Evolutionary conservation across 768 basidiomycete genomes (phyloP).

Genomic region (Artomyces pyxidatus): DNA sequence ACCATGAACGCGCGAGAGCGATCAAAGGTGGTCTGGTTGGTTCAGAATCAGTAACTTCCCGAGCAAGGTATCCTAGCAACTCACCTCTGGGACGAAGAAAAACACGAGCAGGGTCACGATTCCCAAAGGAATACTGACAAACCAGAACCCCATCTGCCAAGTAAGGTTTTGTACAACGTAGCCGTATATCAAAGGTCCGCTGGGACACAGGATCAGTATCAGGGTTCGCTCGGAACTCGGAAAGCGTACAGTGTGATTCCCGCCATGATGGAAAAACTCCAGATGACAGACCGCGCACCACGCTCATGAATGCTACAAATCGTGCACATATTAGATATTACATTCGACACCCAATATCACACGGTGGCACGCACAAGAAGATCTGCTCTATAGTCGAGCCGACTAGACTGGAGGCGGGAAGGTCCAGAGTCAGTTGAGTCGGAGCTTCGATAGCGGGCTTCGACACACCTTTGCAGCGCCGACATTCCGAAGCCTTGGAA

Average conservation of each 20-base stretch:
- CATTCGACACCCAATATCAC: not conserved
- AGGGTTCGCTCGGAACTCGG: not conserved
- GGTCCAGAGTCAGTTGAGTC: too few species aligned
- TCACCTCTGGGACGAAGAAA: slow-evolving; percentile 37
- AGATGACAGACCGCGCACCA: slow-evolving; percentile 34
- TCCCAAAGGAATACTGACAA: slow-evolving; percentile 36
- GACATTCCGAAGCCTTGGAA: slow-evolving; percentile 43
- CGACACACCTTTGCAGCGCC: slow-evolving; percentile 33
- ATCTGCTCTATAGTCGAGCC: slow-evolving; percentile 38
- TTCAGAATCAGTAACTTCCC: not conserved
- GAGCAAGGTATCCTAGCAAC: not conserved
- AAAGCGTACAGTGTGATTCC: slow-evolving; percentile 32
- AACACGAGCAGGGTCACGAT: slow-evolving; percentile 30
- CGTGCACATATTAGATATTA: not conserved
- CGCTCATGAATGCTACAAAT: slow-evolving; percentile 36
- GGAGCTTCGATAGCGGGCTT: too few species aligned
- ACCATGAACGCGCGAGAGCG: slow-evolving; percentile 6
- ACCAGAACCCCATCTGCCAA: slow-evolving; percentile 41
- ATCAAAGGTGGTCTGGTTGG: slow-evolving; percentile 27
- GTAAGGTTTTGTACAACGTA: slow-evolving; percentile 36
- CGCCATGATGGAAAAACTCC: slow-evolving; percentile 37
- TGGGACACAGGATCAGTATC: slow-evolving; percentile 3
- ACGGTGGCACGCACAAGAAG: slow-evolving; percentile 24
- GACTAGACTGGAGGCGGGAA: slow-evolving; percentile 23
- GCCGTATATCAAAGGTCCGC: slow-evolving; percentile 37